Evolutionary conservation across 352 stramenopile species (phyloP).

Genomic region (Pythium graminicola): DNA sequence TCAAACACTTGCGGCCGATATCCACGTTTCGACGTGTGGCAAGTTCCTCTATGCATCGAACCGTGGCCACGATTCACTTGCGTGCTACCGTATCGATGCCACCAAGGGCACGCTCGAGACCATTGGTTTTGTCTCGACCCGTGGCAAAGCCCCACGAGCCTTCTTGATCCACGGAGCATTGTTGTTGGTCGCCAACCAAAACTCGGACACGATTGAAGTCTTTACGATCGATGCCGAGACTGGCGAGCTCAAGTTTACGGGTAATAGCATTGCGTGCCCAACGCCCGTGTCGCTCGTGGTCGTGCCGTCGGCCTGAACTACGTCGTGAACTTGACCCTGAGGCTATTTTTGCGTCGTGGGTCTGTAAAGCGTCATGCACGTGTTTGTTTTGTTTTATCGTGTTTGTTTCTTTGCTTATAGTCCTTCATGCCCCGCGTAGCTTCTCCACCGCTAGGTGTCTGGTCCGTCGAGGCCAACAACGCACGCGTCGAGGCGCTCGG

Average conservation of each 20-base stretch:
- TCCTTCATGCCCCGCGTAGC: constrained; percentile 5
- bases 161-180: constrained; percentile 44
- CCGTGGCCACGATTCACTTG: constrained; percentile 38
- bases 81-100: constrained; percentile 26
- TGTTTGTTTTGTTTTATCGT: neutral
- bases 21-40: constrained; percentile 31
- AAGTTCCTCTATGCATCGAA: constrained; percentile 43
- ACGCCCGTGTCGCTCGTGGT: constrained; percentile 37
- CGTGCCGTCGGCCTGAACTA: constrained; percentile 12
- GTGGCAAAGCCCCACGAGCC: constrained; percentile 36
- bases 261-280: constrained; percentile 32
- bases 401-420: neutral
- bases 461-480: constrained; percentile 47
- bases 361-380: neutral
- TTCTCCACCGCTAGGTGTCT: constrained; percentile 24
- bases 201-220: constrained; percentile 50
- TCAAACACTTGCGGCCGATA: constrained; percentile 26
- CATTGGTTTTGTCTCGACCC: constrained; percentile 27
- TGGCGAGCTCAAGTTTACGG: constrained; percentile 36
- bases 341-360: constrained; percentile 13
- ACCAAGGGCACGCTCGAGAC: constrained; percentile 21
- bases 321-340: neutral
- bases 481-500: constrained; percentile 18
- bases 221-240: constrained; percentile 41
- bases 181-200: constrained; percentile 57